These are phyloP conservation scores for Xylariaceae sp. DNA, from an alignment of 2,329 filamentous ascomycete species.

Conservation along the genomic window DNA sequence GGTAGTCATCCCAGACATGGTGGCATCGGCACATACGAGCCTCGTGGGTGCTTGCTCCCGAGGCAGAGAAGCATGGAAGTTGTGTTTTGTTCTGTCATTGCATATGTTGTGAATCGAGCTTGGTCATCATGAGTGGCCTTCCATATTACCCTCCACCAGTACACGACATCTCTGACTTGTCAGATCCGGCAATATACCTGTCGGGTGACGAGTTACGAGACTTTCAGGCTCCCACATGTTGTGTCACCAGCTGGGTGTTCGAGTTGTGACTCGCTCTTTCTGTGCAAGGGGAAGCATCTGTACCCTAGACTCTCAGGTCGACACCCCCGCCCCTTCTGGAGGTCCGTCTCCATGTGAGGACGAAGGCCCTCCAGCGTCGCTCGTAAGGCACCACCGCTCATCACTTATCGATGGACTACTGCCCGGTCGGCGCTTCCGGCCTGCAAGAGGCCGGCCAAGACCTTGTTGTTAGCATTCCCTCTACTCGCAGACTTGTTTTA, in stretches of 20 bases:
- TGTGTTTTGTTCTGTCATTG: no score
- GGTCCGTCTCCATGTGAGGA: no score
- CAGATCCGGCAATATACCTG: slow-evolving; percentile 13
- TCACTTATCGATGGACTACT: slow-evolving; percentile 1
- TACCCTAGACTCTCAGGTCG: no score
- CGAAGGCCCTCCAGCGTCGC: no score
- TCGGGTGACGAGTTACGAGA: slow-evolving; percentile 15
- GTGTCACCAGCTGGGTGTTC: slow-evolving; percentile 8
- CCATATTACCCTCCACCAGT: slow-evolving; percentile 6
- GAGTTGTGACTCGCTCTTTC: not conserved
- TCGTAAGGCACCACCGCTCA: slow-evolving; percentile 1
- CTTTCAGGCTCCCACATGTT: slow-evolving; percentile 4
- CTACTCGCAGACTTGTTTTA: not conserved
- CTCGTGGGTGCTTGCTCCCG: no score
- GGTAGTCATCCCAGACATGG: not conserved
- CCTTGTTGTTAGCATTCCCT: slow-evolving; percentile 2
- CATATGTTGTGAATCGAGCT: not conserved
- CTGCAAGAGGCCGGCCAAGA: slow-evolving; percentile 12
- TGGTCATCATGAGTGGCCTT: no score
- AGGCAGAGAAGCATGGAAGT: no score
- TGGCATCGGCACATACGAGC: not conserved
- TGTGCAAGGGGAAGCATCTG: no score
- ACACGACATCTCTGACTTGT: slow-evolving; percentile 7
- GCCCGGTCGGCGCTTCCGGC: slow-evolving; percentile 12
- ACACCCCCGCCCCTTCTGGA: no score